These are phyloP conservation scores for Massariosphaeria phaeospora DNA, from an alignment of 495 filamentous ascomycete species.

Conservation along the genomic window DNA sequence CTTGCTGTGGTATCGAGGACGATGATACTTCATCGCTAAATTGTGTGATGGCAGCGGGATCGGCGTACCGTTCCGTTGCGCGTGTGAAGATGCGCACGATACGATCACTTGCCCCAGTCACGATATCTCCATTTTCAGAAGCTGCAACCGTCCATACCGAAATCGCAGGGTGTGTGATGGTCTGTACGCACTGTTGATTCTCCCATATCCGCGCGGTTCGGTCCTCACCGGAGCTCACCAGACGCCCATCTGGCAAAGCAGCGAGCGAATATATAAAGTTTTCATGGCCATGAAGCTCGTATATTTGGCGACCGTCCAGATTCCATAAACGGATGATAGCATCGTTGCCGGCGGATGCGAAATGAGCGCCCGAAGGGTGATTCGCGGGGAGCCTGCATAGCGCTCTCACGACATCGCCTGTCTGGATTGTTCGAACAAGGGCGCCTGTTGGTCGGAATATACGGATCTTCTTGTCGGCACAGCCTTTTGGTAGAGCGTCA, in stretches of 20 bases:
- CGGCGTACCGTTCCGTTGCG: constrained; percentile 63
- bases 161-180: constrained; percentile 94
- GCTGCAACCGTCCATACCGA: constrained; percentile 91
- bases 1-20: constrained; percentile 81
- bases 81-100: constrained; percentile 81
- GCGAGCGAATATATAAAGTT: constrained; percentile 92
- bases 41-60: constrained; percentile 50
- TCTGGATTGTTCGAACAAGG: constrained; percentile 61
- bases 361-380: constrained; percentile 74
- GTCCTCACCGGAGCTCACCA: constrained; percentile 91
- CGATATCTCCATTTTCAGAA: constrained; percentile 79
- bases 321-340: constrained; percentile 81
- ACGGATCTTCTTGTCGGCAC: constrained; percentile 83
- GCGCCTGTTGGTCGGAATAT: constrained; percentile 67
- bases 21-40: constrained; percentile 78
- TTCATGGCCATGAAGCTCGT: constrained; percentile 78
- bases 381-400: constrained; percentile 73
- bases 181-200: constrained; percentile 77
- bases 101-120: constrained; percentile 84
- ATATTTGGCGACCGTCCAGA: constrained; percentile 64
- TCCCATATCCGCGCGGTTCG: constrained; percentile 87
- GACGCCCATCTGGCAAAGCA: constrained; percentile 70
- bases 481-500: constrained; percentile 46
- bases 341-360: constrained; percentile 87
- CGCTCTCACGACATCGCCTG: constrained; percentile 78